Percentiles rank a stretch among this genome's conserved stretches.
phyloP scores from a whole-genome alignment of 2,329 filamentous ascomycete species.

The Coniosporium tulheliwenetii region DNA sequence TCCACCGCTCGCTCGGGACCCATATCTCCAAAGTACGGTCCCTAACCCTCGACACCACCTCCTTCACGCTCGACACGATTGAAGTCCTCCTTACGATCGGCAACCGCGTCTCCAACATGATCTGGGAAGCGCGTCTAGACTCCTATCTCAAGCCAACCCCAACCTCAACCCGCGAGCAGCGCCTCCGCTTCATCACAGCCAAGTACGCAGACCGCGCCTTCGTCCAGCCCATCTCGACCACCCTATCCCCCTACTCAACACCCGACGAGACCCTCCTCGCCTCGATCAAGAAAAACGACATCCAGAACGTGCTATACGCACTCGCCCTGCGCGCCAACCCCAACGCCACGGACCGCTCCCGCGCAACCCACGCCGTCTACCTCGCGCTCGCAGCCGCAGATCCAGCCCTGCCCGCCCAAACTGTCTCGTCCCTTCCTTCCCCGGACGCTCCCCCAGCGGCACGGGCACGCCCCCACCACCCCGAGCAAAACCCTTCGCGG shows the following conservation, averaged over 20 bases:
- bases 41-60: slow-evolving; percentile 85
- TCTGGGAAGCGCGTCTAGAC: slow-evolving; percentile 85
- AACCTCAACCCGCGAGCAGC: slow-evolving; percentile 72
- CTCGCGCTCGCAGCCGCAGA: slow-evolving; percentile 85
- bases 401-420: slow-evolving; percentile 55
- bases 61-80: slow-evolving; percentile 93
- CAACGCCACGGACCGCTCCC: slow-evolving; percentile 71
- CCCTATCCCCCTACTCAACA: slow-evolving; percentile 58
- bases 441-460: slow-evolving; percentile 20
- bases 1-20: slow-evolving; percentile 88
- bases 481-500: slow-evolving; percentile 49
- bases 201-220: slow-evolving; percentile 83
- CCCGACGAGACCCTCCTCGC: slow-evolving; percentile 81
- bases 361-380: slow-evolving; percentile 79
- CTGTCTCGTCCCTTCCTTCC: slow-evolving; percentile 34
- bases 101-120: slow-evolving; percentile 88
- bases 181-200: slow-evolving; percentile 83
- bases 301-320: slow-evolving; percentile 82
- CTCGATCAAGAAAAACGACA: slow-evolving; percentile 90
- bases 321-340: slow-evolving; percentile 76
- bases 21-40: slow-evolving; percentile 97
- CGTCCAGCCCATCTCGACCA: slow-evolving; percentile 62
- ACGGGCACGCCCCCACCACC: slow-evolving; percentile 21
- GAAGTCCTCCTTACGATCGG: slow-evolving; percentile 83
- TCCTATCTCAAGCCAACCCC: slow-evolving; percentile 55